These are phyloP conservation scores for Cladorrhinum sp. DNA, from an alignment of 2,329 filamentous ascomycete genomes.

Conservation along the genomic window DNA sequence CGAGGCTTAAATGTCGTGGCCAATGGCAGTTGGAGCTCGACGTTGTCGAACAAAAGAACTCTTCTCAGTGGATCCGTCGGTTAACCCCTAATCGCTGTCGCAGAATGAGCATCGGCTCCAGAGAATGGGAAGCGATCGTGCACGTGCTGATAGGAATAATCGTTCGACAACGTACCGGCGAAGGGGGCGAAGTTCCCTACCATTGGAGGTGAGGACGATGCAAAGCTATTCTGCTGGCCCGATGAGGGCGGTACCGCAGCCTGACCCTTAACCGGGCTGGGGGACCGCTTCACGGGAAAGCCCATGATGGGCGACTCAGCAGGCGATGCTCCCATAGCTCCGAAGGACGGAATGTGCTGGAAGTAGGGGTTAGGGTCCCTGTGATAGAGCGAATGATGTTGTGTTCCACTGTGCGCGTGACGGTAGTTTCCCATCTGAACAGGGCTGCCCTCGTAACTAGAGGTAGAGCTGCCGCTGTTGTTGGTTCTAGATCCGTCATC, in stretches of 20 bases:
- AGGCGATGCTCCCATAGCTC: constrained; percentile 34
- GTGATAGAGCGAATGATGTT: constrained; percentile 43
- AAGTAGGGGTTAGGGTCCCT: constrained; percentile 37
- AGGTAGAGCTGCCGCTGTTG: constrained; percentile 36
- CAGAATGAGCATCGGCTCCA: constrained; percentile 46
- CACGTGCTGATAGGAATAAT: constrained; percentile 41
- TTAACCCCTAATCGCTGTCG: constrained; percentile 48
- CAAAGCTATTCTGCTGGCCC: constrained; percentile 36
- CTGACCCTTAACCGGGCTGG: constrained; percentile 31
- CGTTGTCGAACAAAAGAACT: neutral
- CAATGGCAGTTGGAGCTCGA: neutral
- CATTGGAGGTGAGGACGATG: constrained; percentile 44
- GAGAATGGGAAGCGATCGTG: constrained; percentile 49
- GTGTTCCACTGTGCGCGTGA: constrained; percentile 36
- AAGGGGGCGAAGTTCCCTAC: constrained; percentile 43
- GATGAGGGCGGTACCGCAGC: constrained; percentile 26
- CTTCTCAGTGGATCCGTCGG: neutral
- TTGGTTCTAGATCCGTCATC: constrained; percentile 37
- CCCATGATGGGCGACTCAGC: constrained; percentile 34
- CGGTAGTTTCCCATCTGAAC: constrained; percentile 29
- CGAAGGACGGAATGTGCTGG: constrained; percentile 29
- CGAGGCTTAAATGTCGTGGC: too few relatives aligned
- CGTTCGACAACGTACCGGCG: constrained; percentile 45
- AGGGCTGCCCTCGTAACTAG: constrained; percentile 40
- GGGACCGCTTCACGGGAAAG: constrained; percentile 28